Evolutionary conservation across 2,329 filamentous ascomycete genomes (phyloP), one percentile per base, ranked within the genome.

Genomic region (Cladosporium sp.): DNA sequence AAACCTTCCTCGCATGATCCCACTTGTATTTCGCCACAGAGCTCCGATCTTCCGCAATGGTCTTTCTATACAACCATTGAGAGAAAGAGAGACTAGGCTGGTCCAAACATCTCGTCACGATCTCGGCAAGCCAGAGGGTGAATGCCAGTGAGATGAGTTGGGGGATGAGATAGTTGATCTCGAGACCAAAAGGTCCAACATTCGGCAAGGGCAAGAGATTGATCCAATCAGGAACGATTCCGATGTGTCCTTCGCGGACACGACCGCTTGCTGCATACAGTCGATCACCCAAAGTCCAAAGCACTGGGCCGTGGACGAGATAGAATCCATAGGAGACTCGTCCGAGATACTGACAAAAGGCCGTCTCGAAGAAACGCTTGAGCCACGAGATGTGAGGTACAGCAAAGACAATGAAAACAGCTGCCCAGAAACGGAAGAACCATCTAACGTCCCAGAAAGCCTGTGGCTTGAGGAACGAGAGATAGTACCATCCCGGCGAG

Each of bases 361-460:
- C 73, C 0, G 73, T 75, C 68, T 85, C 84, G 64, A 87, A 86
- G 65, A 86, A 83, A 2, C 70, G 60, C 69, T 79, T 81, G n/a
- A 87, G 74, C 78, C 78, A 81, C 3, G 71, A 64, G n/a, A 88
- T 77, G 17, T 80, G 81, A 6, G 82, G 80, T 3, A 83, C 73
- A 0, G 79, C 76, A 1, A 79, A 74, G 0, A 89, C 78, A 0
- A 85, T 67, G 54, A 85, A 77, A 19, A 76, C 73, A 1, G 85
- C 78, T 0, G 83, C 84, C 74, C 79, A 83, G 67, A 85, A 85
- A 2, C 88, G 77, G 66, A 79, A 88, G 71, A 87, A 87, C 68
- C 68, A 70, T 56, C 66, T 62, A 51, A 62, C 67, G 60, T 71
- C 67, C 54, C 65, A 70, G 9, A 69, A 65, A 4, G 68, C 68